Evolutionary conservation across 345 rosid genomes (phyloP).

Genomic region (Pistacia vera): DNA sequence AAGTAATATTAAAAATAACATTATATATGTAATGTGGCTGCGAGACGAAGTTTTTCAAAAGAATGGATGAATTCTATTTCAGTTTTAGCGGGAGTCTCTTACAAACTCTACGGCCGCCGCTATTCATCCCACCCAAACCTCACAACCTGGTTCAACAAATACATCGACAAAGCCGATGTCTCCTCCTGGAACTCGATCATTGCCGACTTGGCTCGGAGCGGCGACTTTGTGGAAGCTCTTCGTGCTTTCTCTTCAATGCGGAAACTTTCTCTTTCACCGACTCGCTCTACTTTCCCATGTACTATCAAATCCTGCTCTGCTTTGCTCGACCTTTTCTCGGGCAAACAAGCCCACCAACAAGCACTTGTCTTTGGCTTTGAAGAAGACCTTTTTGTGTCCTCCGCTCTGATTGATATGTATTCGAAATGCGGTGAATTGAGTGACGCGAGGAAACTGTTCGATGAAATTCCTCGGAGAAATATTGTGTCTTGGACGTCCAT

Average conservation of each 20-base stretch:
- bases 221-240: constrained; percentile 75
- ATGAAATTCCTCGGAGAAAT: constrained; percentile 70
- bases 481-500: constrained; percentile 87
- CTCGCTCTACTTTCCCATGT: constrained; percentile 83
- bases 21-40: no score
- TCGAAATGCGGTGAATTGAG: constrained; percentile 57
- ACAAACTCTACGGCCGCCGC: constrained; percentile 28
- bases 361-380: constrained; percentile 68
- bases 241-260: constrained; percentile 86
- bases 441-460: constrained; percentile 72
- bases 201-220: constrained; percentile 76
- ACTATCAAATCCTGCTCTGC: constrained; percentile 85
- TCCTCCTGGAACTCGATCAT: constrained; percentile 90
- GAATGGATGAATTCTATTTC: constrained; percentile 39
- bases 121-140: constrained; percentile 53
- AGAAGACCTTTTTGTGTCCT: constrained; percentile 74
- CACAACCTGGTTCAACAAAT: constrained; percentile 60
- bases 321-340: constrained; percentile 67
- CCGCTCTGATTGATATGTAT: constrained; percentile 77
- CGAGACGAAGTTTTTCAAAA: not conserved
- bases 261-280: constrained; percentile 64
- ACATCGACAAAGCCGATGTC: constrained; percentile 69
- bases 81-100: constrained; percentile 6
- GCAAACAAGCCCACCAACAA: constrained; percentile 83
- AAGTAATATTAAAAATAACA: no score